Conservation (phyloP, 768 basidiomycete genomes). For the Mycena haematopus region DNA sequence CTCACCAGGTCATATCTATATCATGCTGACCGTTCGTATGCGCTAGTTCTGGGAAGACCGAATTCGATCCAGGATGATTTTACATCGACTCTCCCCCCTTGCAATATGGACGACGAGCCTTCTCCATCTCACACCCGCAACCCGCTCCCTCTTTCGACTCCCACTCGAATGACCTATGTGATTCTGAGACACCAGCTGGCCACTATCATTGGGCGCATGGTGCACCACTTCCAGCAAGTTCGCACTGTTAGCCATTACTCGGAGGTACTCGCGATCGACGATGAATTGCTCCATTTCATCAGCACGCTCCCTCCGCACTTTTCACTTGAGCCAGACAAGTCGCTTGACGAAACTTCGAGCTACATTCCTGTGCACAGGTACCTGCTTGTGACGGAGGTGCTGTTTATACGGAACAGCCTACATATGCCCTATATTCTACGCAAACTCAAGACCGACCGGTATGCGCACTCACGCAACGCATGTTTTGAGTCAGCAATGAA, state of each 20-base stretch:
- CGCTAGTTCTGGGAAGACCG: conserved; percentile 89
- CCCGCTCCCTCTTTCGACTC: conserved; percentile 65
- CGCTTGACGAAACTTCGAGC: conserved; percentile 67
- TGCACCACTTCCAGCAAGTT: conserved; percentile 92
- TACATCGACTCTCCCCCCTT: conserved; percentile 79
- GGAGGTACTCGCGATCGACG: conserved; percentile 83
- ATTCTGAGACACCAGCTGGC: conserved; percentile 86
- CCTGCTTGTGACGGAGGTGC: conserved; percentile 87
- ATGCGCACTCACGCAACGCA: conserved; percentile 78
- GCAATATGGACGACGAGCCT: conserved; percentile 73
- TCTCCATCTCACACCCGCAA: conserved; percentile 51
- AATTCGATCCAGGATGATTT: conserved; percentile 90
- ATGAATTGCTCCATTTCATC: conserved; percentile 81
- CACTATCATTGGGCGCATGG: conserved; percentile 86
- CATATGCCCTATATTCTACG: conserved; percentile 90
- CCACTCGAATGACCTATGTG: conserved; percentile 87
- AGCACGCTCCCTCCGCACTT: conserved; percentile 80
- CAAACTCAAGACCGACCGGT: conserved; percentile 79
- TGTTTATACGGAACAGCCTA: conserved; percentile 83
- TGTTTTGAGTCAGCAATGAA: conserved; percentile 92
- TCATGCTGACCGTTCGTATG: conserved; percentile 93
- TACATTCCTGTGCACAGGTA: conserved; percentile 87
- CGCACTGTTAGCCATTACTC: conserved; percentile 79
- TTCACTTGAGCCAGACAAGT: conserved; percentile 75
- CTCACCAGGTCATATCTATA: conserved; percentile 81